A percentile compares a stretch with the other conserved stretches of the same genome.
These are phyloP conservation scores for Primulina eburnea DNA, from an alignment of 257 asterid species.

Conservation along the genomic window DNA sequence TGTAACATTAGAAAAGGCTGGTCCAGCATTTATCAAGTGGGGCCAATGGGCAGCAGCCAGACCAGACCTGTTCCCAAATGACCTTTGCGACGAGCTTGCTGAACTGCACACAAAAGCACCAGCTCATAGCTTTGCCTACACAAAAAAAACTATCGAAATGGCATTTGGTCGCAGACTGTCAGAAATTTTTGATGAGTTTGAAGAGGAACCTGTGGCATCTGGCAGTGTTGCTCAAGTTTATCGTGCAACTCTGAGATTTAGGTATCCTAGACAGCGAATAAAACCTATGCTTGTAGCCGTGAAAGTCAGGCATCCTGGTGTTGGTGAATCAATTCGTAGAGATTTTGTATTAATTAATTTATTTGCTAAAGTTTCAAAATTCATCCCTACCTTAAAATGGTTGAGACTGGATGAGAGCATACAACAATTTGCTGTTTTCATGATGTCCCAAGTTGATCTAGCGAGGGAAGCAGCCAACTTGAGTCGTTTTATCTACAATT, in stretches of 20 bases:
- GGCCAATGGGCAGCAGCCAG: slow-evolving; percentile 98
- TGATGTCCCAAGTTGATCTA: slow-evolving; percentile 95
- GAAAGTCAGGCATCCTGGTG: slow-evolving; percentile 92
- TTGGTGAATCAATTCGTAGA: slow-evolving; percentile 74
- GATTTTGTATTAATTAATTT: slow-evolving; percentile 65
- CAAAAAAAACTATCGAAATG: slow-evolving; percentile 64
- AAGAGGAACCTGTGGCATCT: slow-evolving; percentile 83
- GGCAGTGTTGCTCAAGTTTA: slow-evolving; percentile 91
- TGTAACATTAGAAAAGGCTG: slow-evolving; percentile 74
- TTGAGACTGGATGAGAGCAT: slow-evolving; percentile 83
- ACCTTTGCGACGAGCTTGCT: slow-evolving; percentile 69
- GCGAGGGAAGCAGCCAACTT: slow-evolving; percentile 91
- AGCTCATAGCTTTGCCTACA: slow-evolving; percentile 67
- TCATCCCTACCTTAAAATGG: slow-evolving; percentile 76
- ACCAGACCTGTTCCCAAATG: slow-evolving; percentile 81
- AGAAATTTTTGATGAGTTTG: slow-evolving; percentile 72
- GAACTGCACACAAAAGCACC: slow-evolving; percentile 82
- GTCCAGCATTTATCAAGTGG: slow-evolving; percentile 95
- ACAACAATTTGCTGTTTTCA: slow-evolving; percentile 79
- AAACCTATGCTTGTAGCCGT: slow-evolving; percentile 83
- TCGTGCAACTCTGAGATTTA: slow-evolving; percentile 64
- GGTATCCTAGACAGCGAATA: slow-evolving; percentile 52
- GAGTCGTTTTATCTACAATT: slow-evolving; percentile 80
- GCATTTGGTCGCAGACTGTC: slow-evolving; percentile 72
- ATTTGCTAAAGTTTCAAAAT: slow-evolving; percentile 56